These are phyloP conservation scores for Ogataea populi-albae DNA, from an alignment of 805 yeast species.

Conservation along the genomic window DNA sequence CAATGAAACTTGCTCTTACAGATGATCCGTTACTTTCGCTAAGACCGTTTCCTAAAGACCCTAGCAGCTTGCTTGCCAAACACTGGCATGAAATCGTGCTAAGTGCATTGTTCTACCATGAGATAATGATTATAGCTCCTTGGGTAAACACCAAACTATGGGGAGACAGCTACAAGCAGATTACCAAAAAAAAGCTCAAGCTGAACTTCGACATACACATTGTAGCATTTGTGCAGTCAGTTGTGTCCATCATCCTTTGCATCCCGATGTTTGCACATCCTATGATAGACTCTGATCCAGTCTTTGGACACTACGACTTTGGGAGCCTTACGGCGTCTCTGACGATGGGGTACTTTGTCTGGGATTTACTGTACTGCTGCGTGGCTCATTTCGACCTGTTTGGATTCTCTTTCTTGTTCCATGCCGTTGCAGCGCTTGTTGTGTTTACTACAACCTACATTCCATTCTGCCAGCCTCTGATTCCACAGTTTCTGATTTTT, in stretches of 20 bases:
- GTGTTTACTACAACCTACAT: slow-evolving; percentile 62
- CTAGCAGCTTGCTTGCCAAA: slow-evolving; percentile 41
- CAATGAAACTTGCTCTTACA: slow-evolving; percentile 23
- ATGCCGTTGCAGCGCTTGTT: slow-evolving; percentile 76
- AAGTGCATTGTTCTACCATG: slow-evolving; percentile 59
- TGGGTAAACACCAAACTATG: slow-evolving; percentile 45
- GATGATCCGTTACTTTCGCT: slow-evolving; percentile 44
- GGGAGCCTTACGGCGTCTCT: slow-evolving; percentile 70
- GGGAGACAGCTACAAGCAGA: slow-evolving; percentile 51
- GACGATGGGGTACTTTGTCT: slow-evolving; percentile 82
- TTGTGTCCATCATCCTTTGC: slow-evolving; percentile 57
- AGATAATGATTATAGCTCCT: slow-evolving; percentile 53
- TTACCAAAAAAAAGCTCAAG: slow-evolving; percentile 43
- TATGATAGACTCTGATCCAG: slow-evolving; percentile 44
- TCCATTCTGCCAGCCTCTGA: slow-evolving; percentile 79
- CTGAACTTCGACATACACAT: slow-evolving; percentile 87
- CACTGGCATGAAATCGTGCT: slow-evolving; percentile 75
- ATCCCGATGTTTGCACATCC: slow-evolving; percentile 66
- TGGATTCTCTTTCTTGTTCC: slow-evolving; percentile 79
- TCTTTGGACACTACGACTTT: slow-evolving; percentile 72
- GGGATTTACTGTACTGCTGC: slow-evolving; percentile 80
- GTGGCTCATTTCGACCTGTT: slow-evolving; percentile 58
- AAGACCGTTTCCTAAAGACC: slow-evolving; percentile 44
- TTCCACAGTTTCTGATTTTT: slow-evolving; percentile 78
- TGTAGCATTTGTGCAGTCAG: slow-evolving; percentile 82